Evolutionary conservation across 345 rosid species (phyloP), one percentile per base, ranked within the genome.

Genomic region (Eucalyptus fibrosa): DNA sequence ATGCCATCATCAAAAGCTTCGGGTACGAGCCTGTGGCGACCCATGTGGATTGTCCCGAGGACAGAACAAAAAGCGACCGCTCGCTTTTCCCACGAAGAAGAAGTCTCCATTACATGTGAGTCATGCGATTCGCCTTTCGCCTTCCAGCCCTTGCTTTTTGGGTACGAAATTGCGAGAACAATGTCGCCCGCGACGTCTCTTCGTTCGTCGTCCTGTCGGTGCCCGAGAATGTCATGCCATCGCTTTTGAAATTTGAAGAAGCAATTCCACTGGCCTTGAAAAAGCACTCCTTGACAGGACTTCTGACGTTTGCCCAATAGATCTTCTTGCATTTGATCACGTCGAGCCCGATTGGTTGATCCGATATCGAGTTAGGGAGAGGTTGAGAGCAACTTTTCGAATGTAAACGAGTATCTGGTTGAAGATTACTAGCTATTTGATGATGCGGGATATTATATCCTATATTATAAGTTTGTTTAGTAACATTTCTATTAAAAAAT

Each of bases 381-480:
- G 40, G 77, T 34, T 1, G 2, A n/a, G 21, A 65, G 40, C 18
- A n/a, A 17, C 77, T 65, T 8, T n/a, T 65, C 2, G 12, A n/a
- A 65, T 8, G 40, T n/a, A 65, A 17, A 2, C 3, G 6, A 65
- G 6, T 4, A n/a, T 16, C 5, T 5, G 0, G 40, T n/a, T 15
- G 11, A 65, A n/a, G 37, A n/a, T 8, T 65, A 65, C 37, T 62
- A 12, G 15, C 11, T n/a, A 65, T n/a, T 15, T n/a, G 6, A n/a
- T n/a, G 11, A n/a, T 8, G 15, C 2, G 21, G 3, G 5, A 65
- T 8, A 8, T 16, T 62, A n/a, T 15, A 15, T 30, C 4, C 6
- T 2, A 1, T 34, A 65, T 0, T 65, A 30, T 62, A 3, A 44
- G 10, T 44, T 0, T 1, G 10, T 44, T 44, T 2, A 44, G 47